phyloP scores from a whole-genome alignment of 2,329 filamentous ascomycete genomes.

The Cladophialophora yegresii region DNA sequence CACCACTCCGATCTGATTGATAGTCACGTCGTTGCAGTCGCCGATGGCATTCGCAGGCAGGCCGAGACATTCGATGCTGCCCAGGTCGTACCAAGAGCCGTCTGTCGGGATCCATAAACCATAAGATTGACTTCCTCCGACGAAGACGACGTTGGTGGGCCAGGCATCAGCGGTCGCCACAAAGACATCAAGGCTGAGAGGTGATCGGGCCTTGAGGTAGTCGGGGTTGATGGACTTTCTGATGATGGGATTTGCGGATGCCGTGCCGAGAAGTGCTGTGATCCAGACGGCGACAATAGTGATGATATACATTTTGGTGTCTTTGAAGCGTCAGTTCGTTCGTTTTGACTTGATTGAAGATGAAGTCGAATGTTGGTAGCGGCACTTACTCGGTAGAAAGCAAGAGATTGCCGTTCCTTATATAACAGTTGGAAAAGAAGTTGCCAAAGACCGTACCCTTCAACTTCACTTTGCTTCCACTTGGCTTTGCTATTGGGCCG shows the following conservation, averaged over 20 bases:
- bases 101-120: conserved; percentile 34
- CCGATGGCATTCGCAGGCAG: conserved; percentile 33
- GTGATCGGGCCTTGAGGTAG: conserved; percentile 21
- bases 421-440: conserved; percentile 1
- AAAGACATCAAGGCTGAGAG: conserved; percentile 16
- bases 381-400: not conserved
- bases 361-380: not conserved
- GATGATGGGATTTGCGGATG: conserved; percentile 22
- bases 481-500: not conserved
- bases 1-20: conserved; percentile 34
- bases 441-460: not conserved
- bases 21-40: conserved; percentile 33
- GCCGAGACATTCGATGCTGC: conserved; percentile 34
- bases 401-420: conserved; percentile 2
- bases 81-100: conserved; percentile 29
- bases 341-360: not conserved
- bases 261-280: conserved; percentile 16
- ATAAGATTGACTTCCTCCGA: conserved; percentile 34
- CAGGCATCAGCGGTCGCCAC: conserved; percentile 26
- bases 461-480: not conserved
- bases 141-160: conserved; percentile 35
- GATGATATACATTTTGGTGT: conserved; percentile 22
- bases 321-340: not conserved
- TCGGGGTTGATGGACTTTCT: conserved; percentile 29
- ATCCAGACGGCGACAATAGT: conserved; percentile 18